These are phyloP conservation scores for Hyaloperonospora brassicae DNA, from an alignment of 352 stramenopile genomes.

Conservation along the genomic window DNA sequence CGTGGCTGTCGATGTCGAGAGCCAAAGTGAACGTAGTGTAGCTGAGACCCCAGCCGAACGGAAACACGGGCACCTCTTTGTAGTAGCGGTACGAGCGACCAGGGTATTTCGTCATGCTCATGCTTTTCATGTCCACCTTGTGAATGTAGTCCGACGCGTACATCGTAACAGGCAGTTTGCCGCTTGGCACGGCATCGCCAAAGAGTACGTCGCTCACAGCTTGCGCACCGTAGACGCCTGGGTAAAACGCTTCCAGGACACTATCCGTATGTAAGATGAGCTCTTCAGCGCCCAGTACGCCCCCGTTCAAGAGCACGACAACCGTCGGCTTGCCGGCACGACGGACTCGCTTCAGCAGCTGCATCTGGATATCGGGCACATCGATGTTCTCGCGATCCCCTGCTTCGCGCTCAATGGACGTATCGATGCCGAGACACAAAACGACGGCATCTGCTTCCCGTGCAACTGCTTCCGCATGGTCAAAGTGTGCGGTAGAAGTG, in stretches of 20 bases:
- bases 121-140: constrained; percentile 74
- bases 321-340: constrained; percentile 54
- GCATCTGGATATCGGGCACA: constrained; percentile 62
- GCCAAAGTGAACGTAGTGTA: constrained; percentile 81
- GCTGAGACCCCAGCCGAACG: constrained; percentile 86
- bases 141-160: constrained; percentile 76
- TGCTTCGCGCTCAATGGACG: constrained; percentile 65
- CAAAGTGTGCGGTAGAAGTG: constrained; percentile 49
- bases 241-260: constrained; percentile 78
- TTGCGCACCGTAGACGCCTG: constrained; percentile 70
- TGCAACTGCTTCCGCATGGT: constrained; percentile 33
- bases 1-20: constrained; percentile 5
- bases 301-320: constrained; percentile 85
- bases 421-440: constrained; percentile 80
- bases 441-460: constrained; percentile 47
- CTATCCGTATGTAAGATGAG: constrained; percentile 54
- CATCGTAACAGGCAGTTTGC: constrained; percentile 84
- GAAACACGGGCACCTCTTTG: constrained; percentile 80
- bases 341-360: constrained; percentile 65
- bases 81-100: constrained; percentile 90
- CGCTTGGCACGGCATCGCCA: constrained; percentile 66
- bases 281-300: constrained; percentile 70
- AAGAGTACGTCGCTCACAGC: constrained; percentile 82
- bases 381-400: constrained; percentile 68
- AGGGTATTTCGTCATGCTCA: constrained; percentile 86